These are phyloP conservation scores for Moesziomyces antarcticus DNA, from an alignment of 1,284 basidiomycete genomes.

Conservation along the genomic window DNA sequence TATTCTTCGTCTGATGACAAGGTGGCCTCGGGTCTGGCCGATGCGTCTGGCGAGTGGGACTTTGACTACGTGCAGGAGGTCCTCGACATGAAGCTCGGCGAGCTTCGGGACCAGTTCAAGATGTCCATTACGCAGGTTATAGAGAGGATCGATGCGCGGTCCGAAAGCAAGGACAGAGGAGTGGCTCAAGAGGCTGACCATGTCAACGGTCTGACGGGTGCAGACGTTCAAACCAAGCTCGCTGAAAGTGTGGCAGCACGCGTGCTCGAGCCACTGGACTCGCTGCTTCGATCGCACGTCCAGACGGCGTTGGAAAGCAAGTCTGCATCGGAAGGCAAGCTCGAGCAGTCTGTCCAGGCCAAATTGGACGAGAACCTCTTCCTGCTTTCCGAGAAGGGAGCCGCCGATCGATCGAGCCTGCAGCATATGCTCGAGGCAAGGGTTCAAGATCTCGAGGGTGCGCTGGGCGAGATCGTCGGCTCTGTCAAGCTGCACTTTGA, in stretches of 20 bases:
- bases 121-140: conserved; percentile 27
- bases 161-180: neutral
- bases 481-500: conserved; percentile 27
- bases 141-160: conserved; percentile 20
- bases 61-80: conserved; percentile 59
- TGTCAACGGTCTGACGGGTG: neutral
- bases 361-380: conserved; percentile 48
- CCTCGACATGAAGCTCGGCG: conserved; percentile 47
- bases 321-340: conserved; percentile 5
- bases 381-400: conserved; percentile 33
- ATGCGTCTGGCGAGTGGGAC: conserved; percentile 52
- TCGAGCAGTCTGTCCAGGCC: conserved; percentile 21
- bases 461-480: conserved; percentile 19
- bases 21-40: conserved; percentile 21
- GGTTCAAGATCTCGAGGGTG: conserved; percentile 19
- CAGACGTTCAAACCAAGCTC: conserved; percentile 4
- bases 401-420: conserved; percentile 30
- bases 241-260: conserved; percentile 17
- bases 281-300: conserved; percentile 14
- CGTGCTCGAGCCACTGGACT: conserved; percentile 6
- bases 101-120: conserved; percentile 46
- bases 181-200: neutral
- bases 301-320: conserved; percentile 5
- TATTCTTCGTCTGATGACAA: conserved; percentile 16
- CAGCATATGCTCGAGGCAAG: conserved; percentile 34